phyloP scores from a whole-genome alignment of 2,329 filamentous ascomycete species.

The Pseudogymnoascus sp. region DNA sequence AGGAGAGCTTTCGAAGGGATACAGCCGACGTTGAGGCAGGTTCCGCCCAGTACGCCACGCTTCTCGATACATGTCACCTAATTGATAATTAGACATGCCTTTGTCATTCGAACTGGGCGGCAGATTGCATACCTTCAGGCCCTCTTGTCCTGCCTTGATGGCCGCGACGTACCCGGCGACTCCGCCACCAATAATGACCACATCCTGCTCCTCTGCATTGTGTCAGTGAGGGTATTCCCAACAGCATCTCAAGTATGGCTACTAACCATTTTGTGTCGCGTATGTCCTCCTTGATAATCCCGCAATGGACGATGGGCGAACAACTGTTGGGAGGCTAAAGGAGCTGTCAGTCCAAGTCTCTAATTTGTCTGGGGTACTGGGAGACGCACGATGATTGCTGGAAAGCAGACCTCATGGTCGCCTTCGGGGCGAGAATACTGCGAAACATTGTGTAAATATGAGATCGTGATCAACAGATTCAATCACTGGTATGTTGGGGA shows the following conservation, averaged over 20 bases:
- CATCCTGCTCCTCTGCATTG: slow-evolving; percentile 81
- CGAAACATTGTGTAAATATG: slow-evolving; percentile 46
- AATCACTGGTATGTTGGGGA: background rate
- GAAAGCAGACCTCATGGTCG: slow-evolving; percentile 49
- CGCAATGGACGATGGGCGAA: slow-evolving; percentile 38
- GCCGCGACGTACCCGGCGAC: slow-evolving; percentile 98
- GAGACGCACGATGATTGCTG: slow-evolving; percentile 42
- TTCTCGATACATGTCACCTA: slow-evolving; percentile 98
- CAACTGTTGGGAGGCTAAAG: slow-evolving; percentile 42
- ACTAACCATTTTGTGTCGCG: slow-evolving; percentile 39
- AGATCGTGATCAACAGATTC: background rate
- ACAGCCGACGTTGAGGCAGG: slow-evolving; percentile 97
- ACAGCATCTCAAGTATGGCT: slow-evolving; percentile 34
- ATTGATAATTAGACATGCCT: slow-evolving; percentile 14
- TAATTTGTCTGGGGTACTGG: background rate
- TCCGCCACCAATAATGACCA: slow-evolving; percentile 96
- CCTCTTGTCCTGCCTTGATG: slow-evolving; percentile 97
- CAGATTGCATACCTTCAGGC: slow-evolving; percentile 65
- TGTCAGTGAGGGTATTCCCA: slow-evolving; percentile 44
- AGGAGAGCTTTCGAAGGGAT: slow-evolving; percentile 99
- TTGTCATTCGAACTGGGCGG: background rate
- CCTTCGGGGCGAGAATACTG: slow-evolving; percentile 52
- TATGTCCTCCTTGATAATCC: slow-evolving; percentile 54
- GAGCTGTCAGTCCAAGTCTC: slow-evolving; percentile 16
- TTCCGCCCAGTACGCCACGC: slow-evolving; percentile 88